Percentiles rank a stretch among this genome's conserved stretches.
Conservation (phyloP, 495 filamentous ascomycete species). For the Hyaloscypha variabilis region DNA sequence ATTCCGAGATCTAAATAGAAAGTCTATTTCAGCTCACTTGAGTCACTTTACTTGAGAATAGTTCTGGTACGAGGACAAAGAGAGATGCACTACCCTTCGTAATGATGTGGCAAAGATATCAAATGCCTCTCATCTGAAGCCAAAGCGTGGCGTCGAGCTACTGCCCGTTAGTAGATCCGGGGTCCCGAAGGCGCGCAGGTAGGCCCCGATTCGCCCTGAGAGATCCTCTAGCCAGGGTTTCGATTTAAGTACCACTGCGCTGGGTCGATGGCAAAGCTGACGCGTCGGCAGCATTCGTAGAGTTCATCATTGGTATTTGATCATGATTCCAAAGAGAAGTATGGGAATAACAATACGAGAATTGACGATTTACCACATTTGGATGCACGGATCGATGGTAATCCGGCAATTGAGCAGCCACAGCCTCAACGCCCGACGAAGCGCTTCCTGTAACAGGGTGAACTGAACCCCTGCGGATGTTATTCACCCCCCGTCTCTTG, state of each 20-base stretch:
- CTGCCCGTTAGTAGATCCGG: neutral
- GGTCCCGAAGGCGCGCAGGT: neutral
- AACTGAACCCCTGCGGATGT: neutral
- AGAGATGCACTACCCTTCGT: too few relatives aligned
- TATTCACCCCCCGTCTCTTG: neutral
- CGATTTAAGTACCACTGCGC: neutral
- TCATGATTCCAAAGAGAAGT: neutral
- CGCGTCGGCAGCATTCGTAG: neutral
- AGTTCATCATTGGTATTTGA: neutral
- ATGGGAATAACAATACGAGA: neutral
- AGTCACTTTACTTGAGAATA: too few relatives aligned
- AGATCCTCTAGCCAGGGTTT: too few relatives aligned
- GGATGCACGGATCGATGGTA: neutral
- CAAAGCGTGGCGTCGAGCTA: too few relatives aligned
- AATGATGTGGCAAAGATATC: too few relatives aligned
- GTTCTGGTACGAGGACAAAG: too few relatives aligned
- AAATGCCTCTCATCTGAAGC: too few relatives aligned
- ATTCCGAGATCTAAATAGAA: too few relatives aligned
- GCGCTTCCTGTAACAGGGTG: conserved; percentile 11
- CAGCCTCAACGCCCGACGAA: neutral
- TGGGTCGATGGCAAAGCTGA: neutral
- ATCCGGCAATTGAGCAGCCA: neutral
- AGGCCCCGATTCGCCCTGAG: too few relatives aligned
- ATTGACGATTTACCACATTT: too few relatives aligned
- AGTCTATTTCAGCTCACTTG: too few relatives aligned